These are phyloP conservation scores for Moricandia arvensis DNA, from an alignment of 345 rosid genomes.

Conservation along the genomic window DNA sequence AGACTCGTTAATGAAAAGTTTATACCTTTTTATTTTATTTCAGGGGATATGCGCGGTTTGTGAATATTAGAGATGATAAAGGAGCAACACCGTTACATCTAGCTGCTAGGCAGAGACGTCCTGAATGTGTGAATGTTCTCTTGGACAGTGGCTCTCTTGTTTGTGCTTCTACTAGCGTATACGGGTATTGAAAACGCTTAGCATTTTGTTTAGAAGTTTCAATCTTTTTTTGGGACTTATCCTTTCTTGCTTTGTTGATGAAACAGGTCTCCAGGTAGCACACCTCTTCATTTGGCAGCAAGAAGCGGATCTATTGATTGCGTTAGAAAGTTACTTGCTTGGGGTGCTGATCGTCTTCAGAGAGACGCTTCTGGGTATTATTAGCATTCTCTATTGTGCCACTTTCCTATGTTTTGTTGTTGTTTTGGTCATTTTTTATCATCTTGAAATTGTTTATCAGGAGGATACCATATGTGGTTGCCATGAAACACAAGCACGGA, in stretches of 20 bases:
- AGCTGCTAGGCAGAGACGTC: slow-evolving; percentile 86
- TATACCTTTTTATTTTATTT: background rate
- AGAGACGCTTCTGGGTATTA: slow-evolving; percentile 89
- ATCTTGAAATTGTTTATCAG: slow-evolving; percentile 41
- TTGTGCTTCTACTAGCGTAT: slow-evolving; percentile 91
- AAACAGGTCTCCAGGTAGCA: slow-evolving; percentile 77
- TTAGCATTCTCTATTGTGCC: background rate
- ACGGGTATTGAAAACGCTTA: slow-evolving; percentile 54
- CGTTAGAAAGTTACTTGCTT: slow-evolving; percentile 82
- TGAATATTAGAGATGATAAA: slow-evolving; percentile 81
- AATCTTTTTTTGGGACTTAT: background rate
- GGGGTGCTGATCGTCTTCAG: slow-evolving; percentile 98
- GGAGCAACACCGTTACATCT: slow-evolving; percentile 97
- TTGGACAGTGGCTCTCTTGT: slow-evolving; percentile 89
- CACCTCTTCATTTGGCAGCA: slow-evolving; percentile 99
- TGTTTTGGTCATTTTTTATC: background rate
- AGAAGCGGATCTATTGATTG: slow-evolving; percentile 98
- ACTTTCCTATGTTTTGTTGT: background rate
- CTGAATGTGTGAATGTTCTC: slow-evolving; percentile 83
- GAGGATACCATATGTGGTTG: slow-evolving; percentile 86
- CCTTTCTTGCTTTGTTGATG: slow-evolving; percentile 25
- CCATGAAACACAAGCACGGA: slow-evolving; percentile 70
- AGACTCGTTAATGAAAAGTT: background rate
- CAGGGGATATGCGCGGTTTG: slow-evolving; percentile 96
- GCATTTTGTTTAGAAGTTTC: background rate